phyloP scores from a whole-genome alignment of 257 asterid genomes.

The Apocynum venetum region DNA sequence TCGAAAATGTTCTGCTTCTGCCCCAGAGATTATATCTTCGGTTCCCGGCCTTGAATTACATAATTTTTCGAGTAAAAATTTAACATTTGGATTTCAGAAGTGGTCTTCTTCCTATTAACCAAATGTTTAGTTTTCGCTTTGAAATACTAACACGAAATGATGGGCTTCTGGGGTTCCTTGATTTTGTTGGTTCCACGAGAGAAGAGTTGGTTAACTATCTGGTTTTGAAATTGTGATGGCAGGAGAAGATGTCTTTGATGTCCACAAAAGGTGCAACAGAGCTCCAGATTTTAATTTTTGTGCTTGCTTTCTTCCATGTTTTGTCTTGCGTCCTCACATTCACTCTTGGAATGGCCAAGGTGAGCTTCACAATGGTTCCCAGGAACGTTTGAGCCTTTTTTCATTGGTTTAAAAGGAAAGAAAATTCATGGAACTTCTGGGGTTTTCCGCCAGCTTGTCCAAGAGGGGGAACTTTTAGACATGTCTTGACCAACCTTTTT shows the following conservation, averaged over 20 bases:
- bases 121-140: neutral
- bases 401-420: neutral
- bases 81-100: neutral
- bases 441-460: neutral
- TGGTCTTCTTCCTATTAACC: neutral
- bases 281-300: slow-evolving; percentile 67
- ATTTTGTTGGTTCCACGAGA: neutral
- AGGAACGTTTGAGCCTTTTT: neutral
- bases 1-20: neutral
- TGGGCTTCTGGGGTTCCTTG: neutral
- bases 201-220: neutral
- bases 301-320: slow-evolving; percentile 66
- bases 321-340: slow-evolving; percentile 62
- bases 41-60: neutral
- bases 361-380: slow-evolving; percentile 8
- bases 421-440: neutral
- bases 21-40: neutral
- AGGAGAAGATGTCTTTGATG: slow-evolving; percentile 63
- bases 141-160: neutral
- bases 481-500: neutral
- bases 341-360: slow-evolving; percentile 70
- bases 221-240: slow-evolving; percentile 22
- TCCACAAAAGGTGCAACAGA: slow-evolving; percentile 59
- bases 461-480: neutral
- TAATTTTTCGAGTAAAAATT: neutral